Base-by-base conservation (phyloP, 2,329 filamentous ascomycete genomes). In the Neophaeococcomyces aloes region DNA sequence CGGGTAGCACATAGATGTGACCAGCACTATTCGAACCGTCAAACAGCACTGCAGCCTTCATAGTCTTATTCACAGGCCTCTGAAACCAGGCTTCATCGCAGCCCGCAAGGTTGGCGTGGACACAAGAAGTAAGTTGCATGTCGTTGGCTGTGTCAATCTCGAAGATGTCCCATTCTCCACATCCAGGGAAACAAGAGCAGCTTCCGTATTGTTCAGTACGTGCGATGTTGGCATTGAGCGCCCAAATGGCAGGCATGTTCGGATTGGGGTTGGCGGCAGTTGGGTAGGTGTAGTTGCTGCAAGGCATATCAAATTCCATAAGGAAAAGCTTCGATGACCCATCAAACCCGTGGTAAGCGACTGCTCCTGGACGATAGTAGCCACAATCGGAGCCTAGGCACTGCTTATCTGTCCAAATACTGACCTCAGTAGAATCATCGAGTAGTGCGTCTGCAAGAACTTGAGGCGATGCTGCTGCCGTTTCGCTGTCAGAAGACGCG, bases 221-320 rank as follows among this genome's bases (percentile, higher is more conserved):
- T 19, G 82, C 77, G 48, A 88, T 84, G 48, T 76, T 71, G 14
- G 76, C 78, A 63, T 88, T 88, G 48, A 88, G 74, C 38, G 81
- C 67, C 84, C 84, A 88, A 61, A 81, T 72, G 32, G 83, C 79
- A 7, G 83, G 82, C 72, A 83, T 83, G 62, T 87, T 77, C 32
- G 60, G 67, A 56, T 78, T 74, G 55, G 67, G 68, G 45, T 66
- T 67, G 5, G 5, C 23, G 5, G 5, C 5, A 10, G 23, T 6
- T 5, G 23, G 35, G n/a, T 53, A 55, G 1, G 59, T 64, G 41
- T 67, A 59, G 48, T 72, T 72, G 45, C 75, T 74, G 37, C 71
- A 57, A 7, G 82, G 82, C 83, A 88, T 88, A 44, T 69, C 67
- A 61, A 87, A 83, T 54, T 85, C 74, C 54, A 83, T 72, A 50